Evolutionary conservation across 768 basidiomycete genomes (phyloP), one percentile per base, ranked within the genome.

Genomic region (Podaxis sp.): DNA sequence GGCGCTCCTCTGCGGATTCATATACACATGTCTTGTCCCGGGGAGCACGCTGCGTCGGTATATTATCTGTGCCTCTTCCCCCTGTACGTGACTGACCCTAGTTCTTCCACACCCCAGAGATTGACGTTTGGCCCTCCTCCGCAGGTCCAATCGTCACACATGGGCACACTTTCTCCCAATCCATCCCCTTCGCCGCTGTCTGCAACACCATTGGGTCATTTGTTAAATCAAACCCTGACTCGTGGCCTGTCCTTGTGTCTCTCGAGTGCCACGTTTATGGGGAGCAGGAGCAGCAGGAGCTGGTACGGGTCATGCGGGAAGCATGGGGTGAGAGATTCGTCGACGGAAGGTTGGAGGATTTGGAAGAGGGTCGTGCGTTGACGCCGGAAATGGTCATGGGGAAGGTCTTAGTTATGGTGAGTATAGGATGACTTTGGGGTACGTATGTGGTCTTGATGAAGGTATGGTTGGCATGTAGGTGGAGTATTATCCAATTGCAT

Each of bases 111-210:
- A 33, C 8, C 27, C 7, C 64, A 75, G 87, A 89, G 68, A 85
- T 88, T 55, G 87, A 89, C 65, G 86, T 86, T 7, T 89, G 88
- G 87, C 78, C 83, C 4, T 81, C 82, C 0, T 72, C 76, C 6
- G 76, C 79, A 43, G 84, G 85, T 0, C 77, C 81, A 12, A 72
- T 85, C 55, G 85, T 88, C 36, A 88, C 83, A 0, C 87, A 88
- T 64, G 87, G 87, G 1, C 76, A 83, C 65, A 88, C 87, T 1
- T 76, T 86, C 62, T 83, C 79, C 65, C 78, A 79, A 66, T 77
- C 80, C 33, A 77, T 87, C 4, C 68, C 81, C 1, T 85, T 88
- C 60, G 58, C 77, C 24, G 76, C 75, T 27, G 87, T 87, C 0
- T 85, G 84, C 64, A 64, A 71, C 15, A 83, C 85, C 0, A 86